Evolutionary conservation across 1,139 yeast genomes (phyloP), one percentile per base, ranked within the genome.

Genomic region (Candida sojae): DNA sequence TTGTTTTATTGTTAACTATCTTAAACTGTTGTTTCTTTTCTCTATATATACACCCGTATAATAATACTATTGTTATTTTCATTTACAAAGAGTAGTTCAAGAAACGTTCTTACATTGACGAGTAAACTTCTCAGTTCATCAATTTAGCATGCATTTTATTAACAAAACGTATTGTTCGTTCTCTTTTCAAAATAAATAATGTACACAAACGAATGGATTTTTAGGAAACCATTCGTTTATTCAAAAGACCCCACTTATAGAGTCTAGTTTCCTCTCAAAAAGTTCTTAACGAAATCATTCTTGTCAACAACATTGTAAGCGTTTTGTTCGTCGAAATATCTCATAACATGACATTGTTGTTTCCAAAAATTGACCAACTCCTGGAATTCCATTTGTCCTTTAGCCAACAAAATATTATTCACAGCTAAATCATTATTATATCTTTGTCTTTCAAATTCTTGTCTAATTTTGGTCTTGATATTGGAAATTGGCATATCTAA

Each of bases 361-460:
- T 89, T 89, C 96, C 96, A 89, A 74, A 88, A 89, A 71, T 89
- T 89, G 60, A 86, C 77, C 63, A 88, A 79, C 65, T 89, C 96
- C 66, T 89, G 96, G 68, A 84, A 89, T 68, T 89, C 96, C 93
- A 88, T 88, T 62, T 88, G 93, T 6, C 95, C 96, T 73, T 87
- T 86, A 75, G 87, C 83, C 58, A 83, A 81, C 50, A 88, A 75
- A 13, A 87, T 77, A 66, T 88, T 89, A 56, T 79, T 73, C 39
- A 86, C 82, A 31, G 82, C 82, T 53, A 85, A 67, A 62, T 86
- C 90, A 51, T 72, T 70, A 45, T 88, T 88, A 63, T 76, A 87
- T 63, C 96, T 79, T 62, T 89, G 84, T 73, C 96, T 67, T 71
- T 89, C 96, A 59, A 89, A 89, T 67, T 89, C 96, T 67, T 88